Evolutionary conservation across 345 rosid genomes (phyloP).

Genomic region (Eucalyptus sp.): DNA sequence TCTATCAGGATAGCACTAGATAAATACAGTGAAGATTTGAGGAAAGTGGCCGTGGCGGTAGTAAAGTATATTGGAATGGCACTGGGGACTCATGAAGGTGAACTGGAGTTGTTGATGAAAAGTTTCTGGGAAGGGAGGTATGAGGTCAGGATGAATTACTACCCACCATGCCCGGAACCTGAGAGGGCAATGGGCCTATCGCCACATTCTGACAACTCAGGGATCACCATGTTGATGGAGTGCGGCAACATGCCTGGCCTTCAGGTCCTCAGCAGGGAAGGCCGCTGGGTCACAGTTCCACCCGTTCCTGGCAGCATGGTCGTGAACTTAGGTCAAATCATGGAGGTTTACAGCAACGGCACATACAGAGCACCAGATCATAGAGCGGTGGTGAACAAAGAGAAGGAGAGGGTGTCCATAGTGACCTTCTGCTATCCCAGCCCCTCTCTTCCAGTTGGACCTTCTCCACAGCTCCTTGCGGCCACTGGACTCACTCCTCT

Average conservation of each 20-base stretch:
- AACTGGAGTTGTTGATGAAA: background rate
- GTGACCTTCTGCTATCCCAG: conserved; percentile 22
- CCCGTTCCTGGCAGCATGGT: conserved; percentile 5
- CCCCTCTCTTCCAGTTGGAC: conserved; percentile 10
- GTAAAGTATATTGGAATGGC: conserved; percentile 1
- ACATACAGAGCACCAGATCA: conserved; percentile 5
- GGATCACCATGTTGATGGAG: conserved; percentile 6
- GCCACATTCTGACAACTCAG: conserved; percentile 7
- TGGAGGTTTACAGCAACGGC: conserved; percentile 14
- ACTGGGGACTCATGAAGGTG: background rate
- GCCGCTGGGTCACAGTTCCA: conserved; percentile 1
- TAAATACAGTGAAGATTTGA: conserved; percentile 2
- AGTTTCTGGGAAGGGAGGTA: background rate
- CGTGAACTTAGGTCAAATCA: conserved; percentile 8
- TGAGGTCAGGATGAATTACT: conserved; percentile 4
- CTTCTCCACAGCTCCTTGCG: conserved; percentile 6
- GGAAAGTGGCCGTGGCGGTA: background rate
- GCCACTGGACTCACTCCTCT: conserved; percentile 1
- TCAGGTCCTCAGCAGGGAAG: conserved; percentile 3
- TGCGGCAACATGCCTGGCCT: background rate
- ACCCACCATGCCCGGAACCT: conserved; percentile 10
- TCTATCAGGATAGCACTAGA: background rate
- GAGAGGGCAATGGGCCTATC: background rate
- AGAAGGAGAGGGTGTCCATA: conserved; percentile 10
- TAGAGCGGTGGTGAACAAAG: conserved; percentile 7